phyloP scores from a whole-genome alignment of 148 eudicot genomes.

The Spergularia marina region DNA sequence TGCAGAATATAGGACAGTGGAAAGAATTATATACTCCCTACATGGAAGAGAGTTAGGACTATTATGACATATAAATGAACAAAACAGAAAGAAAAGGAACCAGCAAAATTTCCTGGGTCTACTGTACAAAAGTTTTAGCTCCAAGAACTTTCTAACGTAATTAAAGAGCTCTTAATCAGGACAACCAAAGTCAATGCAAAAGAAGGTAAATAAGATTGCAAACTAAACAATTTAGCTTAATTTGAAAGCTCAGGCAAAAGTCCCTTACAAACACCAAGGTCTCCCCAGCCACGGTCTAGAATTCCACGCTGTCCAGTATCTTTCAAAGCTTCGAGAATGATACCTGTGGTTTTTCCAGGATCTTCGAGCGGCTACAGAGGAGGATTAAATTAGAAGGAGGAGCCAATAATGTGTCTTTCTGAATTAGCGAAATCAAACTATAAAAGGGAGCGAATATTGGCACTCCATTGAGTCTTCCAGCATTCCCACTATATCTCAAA shows the following conservation, averaged over 20 bases:
- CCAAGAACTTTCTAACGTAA: neutral
- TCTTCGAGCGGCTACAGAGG: conserved; percentile 78
- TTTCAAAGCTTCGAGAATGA: conserved; percentile 77
- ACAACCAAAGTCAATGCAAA: neutral
- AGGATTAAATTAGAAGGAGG: neutral
- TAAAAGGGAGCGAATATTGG: too few species aligned
- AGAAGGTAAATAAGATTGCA: neutral
- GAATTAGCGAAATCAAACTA: neutral
- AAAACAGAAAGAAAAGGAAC: too few species aligned
- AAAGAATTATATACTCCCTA: too few species aligned
- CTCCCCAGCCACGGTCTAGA: conserved; percentile 96
- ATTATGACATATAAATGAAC: too few species aligned
- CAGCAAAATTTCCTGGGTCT: too few species aligned
- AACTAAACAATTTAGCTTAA: neutral
- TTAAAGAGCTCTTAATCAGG: neutral
- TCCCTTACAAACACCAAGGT: conserved; percentile 85
- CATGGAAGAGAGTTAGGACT: too few species aligned
- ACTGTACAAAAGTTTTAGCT: neutral
- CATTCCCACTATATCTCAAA: too few species aligned
- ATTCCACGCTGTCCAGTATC: conserved; percentile 93
- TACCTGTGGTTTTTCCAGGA: conserved; percentile 67
- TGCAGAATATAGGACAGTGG: too few species aligned
- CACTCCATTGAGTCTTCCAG: too few species aligned
- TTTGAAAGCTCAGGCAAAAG: conserved; percentile 9
- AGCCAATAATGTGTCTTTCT: neutral